phyloP scores from a whole-genome alignment of 2,329 filamentous ascomycete genomes.

The Fusarium musae region DNA sequence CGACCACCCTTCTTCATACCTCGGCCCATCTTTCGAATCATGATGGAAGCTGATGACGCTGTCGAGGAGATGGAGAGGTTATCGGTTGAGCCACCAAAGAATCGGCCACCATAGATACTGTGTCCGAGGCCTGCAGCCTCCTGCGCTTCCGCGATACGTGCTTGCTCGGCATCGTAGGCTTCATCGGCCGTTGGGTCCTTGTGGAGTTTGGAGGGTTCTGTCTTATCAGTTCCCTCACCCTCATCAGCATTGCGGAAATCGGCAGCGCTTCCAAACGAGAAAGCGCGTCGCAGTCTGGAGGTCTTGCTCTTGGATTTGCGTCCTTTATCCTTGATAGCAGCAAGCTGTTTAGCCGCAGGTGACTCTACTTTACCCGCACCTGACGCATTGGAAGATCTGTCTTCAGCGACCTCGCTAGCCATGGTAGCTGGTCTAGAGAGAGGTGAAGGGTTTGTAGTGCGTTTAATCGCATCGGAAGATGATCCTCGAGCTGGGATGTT shows the following conservation, averaged over 20 bases:
- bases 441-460: constrained; percentile 75
- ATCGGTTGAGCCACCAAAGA: constrained; percentile 92
- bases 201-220: constrained; percentile 66
- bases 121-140: constrained; percentile 92
- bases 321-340: constrained; percentile 87
- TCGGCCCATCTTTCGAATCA: constrained; percentile 98
- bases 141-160: constrained; percentile 89
- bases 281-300: constrained; percentile 85
- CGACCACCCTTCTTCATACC: constrained; percentile 96
- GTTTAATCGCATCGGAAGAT: constrained; percentile 73
- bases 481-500: constrained; percentile 71
- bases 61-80: constrained; percentile 93
- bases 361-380: constrained; percentile 61
- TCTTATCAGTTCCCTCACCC: constrained; percentile 49
- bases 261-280: constrained; percentile 95
- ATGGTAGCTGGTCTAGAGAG: constrained; percentile 77
- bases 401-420: constrained; percentile 62
- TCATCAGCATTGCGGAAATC: constrained; percentile 84
- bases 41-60: constrained; percentile 88
- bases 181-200: constrained; percentile 72
- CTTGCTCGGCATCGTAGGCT: constrained; percentile 86
- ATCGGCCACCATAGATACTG: constrained; percentile 89
- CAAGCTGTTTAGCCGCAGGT: constrained; percentile 84
- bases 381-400: constrained; percentile 52
- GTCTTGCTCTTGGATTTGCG: constrained; percentile 84